Evolutionary conservation across 2,329 filamentous ascomycete species (phyloP), one percentile per base, ranked within the genome.

Genomic region (Aspergillus sp.): DNA sequence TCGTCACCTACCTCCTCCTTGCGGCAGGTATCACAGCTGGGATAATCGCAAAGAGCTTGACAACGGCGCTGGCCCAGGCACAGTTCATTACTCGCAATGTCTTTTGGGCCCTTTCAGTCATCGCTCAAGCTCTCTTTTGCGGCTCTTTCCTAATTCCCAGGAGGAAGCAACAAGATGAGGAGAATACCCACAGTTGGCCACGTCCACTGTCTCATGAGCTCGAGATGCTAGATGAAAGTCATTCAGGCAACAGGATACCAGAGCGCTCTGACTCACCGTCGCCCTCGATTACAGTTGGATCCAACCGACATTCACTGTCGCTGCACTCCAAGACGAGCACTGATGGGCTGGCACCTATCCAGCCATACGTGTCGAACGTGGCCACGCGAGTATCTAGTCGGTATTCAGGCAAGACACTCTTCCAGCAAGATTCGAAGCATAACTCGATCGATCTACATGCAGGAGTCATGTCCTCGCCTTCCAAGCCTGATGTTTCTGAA

Each of bases 11-110:
- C 48, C 53, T 65, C 20, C 50, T 59, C 7, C 46, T 64, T 32
- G 55, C 60, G 7, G 56, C 60, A 6, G 58, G 51, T 0, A 50
- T 55, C 19, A 59, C 54, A 23, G 64, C 64, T 19, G 67, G 60
- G 12, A 56, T 53, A 22, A 61, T 64, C 46, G 54, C 57, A 35
- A 57, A 50, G 47, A 57, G 55, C 43, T 17, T 50, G 47, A 47
- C 54, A 44, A 35, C 41, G 30, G 49, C 41, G 43, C 39, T 20
- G 9, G 46, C 41, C 13, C 53, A 51, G n/a, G 39, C 53, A 1
- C 44, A 63, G 13, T 57, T 71, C 35, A 56, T 66, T 27, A 61
- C 61, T 17, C 68, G 72, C 38, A 68, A 69, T 46, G 59, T 65
- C 7, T 50, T 66, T 33, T 69, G 65, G 64, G 56, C 57, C 3